Base-by-base conservation (phyloP, 2,329 filamentous ascomycete species). In the Colletotrichum somersetense region DNA sequence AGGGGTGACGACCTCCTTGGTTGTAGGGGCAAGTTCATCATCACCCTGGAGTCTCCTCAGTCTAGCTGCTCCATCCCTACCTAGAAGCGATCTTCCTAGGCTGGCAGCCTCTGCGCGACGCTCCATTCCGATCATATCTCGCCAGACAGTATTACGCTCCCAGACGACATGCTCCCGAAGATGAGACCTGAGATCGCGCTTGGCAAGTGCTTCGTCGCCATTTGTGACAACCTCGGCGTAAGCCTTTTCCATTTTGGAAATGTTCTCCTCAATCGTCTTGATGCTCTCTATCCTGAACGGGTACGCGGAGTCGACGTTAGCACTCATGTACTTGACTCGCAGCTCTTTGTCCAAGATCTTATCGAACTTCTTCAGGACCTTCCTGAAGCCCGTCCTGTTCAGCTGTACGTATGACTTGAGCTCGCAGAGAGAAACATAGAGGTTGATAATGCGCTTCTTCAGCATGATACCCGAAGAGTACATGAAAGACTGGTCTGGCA, bases 101-200 rank as follows among this genome's bases (percentile, higher is more conserved):
- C 96, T 96, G 11, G 96, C 96, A 11, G 96, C 97, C 82, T 98
- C 96, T 1, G 94, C 94, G 79, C 97, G 95, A 30, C 96, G 89
- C 84, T 99, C 97, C 76, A 99, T 96, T 65, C 96, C 96, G 80
- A 99, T 99, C 90, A 99, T 96, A 77, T 99, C 96, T 83, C 97
- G 88, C 96, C 96, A 99, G 23, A 99, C 96, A 0, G 96, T 99
- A 79, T 99, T 99, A 69, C 96, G 90, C 81, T 99, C 97, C 97
- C 96, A 99, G 0, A 98, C 96, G 26, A 99, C 95, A 81, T 99
- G 96, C 82, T 99, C 97, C 69, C 96, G 88, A 35, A 99, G 88
- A 79, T 99, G 95, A 40, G 97, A 89, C 66, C 96, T 90, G 69
- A 99, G 86, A 79, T 98, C 96, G 76, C 93, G 92, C 77, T 91